Conservation (phyloP, 371 early-diverging fungal genomes). For the Encephalitozoon intestinalis region DNA sequence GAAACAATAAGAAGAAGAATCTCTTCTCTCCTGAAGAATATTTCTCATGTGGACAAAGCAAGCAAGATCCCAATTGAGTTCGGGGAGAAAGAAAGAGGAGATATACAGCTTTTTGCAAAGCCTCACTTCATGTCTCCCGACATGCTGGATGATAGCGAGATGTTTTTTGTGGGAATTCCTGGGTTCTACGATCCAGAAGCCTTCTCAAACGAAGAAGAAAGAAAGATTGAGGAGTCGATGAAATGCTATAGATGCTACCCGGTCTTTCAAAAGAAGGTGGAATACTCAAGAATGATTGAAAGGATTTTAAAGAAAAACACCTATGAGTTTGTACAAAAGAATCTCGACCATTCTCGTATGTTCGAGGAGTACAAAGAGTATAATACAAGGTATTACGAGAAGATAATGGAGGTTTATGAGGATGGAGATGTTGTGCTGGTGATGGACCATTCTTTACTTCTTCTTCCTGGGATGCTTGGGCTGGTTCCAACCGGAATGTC, state of each 20-base stretch:
- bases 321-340: background rate
- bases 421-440: slow-evolving; percentile 32
- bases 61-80: slow-evolving; percentile 8
- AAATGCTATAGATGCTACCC: background rate
- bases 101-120: background rate
- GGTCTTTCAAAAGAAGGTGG: background rate
- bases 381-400: background rate
- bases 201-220: background rate
- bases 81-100: background rate
- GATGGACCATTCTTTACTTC: slow-evolving; percentile 15
- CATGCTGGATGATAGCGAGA: background rate
- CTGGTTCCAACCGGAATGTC: slow-evolving; percentile 7
- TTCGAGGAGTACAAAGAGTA: slow-evolving; percentile 21
- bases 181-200: background rate
- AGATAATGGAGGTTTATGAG: slow-evolving; percentile 3
- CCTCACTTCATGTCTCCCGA: background rate
- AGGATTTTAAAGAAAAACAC: background rate
- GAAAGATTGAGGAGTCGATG: background rate
- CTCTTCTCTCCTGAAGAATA: background rate
- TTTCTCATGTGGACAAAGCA: background rate
- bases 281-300: background rate
- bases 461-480: slow-evolving; percentile 25
- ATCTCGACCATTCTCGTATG: background rate
- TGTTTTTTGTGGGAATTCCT: background rate
- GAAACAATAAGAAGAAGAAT: background rate